Evolutionary conservation across 495 filamentous ascomycete species (phyloP), one percentile per base, ranked within the genome.

Genomic region (Lophiostoma macrostomum): DNA sequence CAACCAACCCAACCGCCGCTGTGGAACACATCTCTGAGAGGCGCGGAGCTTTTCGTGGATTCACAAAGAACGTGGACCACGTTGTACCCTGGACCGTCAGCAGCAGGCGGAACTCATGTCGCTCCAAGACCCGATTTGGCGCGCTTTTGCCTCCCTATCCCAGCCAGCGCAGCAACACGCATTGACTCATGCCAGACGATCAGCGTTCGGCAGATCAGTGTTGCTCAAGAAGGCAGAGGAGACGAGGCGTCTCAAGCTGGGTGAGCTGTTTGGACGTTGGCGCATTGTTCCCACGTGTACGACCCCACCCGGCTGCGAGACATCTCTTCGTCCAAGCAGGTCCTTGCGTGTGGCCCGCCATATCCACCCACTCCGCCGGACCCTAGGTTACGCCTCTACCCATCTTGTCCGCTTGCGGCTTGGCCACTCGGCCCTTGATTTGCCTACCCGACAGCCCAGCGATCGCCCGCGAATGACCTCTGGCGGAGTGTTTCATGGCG

Each of bases 11-110:
- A n/a, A 50, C 28, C 35, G 38, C 44, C 19, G 34, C 47, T 13
- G 38, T 41, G 55, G 39, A 50, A 44, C 24, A 38, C 55, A 27
- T 22, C 22, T 32, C 41, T 52, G 36, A 50, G 36, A 50, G 50
- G 57, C 18, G 57, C 50, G 50, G 50, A 55, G 44, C 7, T 23
- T 54, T 54, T 35, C 32, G 13, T 31, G 5, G 43, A 56, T 51
- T 30, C 46, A 61, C 52, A 52, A 34, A 34, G 52, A 61, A 61
- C 58, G 58, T 56, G 58, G 52, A 36, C 58, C 58, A 61, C 58
- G 58, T 61, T 61, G 58, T 52, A 61, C 58, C 58, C 58, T 56
- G 39, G 58, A 45, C n/a, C n/a, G n/a, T n/a, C n/a, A n/a, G n/a
- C n/a, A n/a, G n/a, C n/a, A n/a, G n/a, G n/a, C n/a, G n/a, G n/a